Conservation (phyloP, 2,329 filamentous ascomycete genomes). For the Colletotrichum aenigma region DNA sequence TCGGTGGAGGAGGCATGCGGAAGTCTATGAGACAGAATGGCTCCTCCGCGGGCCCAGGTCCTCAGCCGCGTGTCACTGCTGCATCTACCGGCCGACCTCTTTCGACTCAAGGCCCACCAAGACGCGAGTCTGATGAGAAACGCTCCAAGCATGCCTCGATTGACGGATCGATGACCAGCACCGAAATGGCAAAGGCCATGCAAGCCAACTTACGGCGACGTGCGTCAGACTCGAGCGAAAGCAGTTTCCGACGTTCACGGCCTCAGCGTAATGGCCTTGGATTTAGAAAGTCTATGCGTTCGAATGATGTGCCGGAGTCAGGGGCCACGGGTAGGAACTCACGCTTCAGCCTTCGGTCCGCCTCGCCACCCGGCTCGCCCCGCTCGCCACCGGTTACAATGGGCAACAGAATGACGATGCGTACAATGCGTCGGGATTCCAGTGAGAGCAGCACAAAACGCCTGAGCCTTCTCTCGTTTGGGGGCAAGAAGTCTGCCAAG, state of each 20-base stretch:
- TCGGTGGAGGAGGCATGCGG: slow-evolving; percentile 28
- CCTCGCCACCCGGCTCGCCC: slow-evolving; percentile 68
- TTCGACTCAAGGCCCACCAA: slow-evolving; percentile 2
- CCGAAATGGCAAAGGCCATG: slow-evolving; percentile 17
- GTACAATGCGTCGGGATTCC: slow-evolving; percentile 44
- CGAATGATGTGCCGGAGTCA: slow-evolving; percentile 46
- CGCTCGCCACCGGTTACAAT: slow-evolving; percentile 43
- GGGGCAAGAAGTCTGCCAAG: slow-evolving; percentile 35
- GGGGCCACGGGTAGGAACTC: slow-evolving; percentile 3
- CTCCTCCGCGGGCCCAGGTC: background rate
- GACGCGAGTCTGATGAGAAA: background rate
- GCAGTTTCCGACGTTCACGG: slow-evolving; percentile 77
- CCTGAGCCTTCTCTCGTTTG: slow-evolving; percentile 48
- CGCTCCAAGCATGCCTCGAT: background rate
- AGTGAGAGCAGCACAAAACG: slow-evolving; percentile 38
- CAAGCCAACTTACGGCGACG: slow-evolving; percentile 51
- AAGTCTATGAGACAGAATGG: slow-evolving; percentile 27
- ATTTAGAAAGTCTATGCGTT: slow-evolving; percentile 79
- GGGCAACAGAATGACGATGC: slow-evolving; percentile 47
- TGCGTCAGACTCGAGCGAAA: slow-evolving; percentile 73
- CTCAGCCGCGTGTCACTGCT: background rate
- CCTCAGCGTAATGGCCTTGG: slow-evolving; percentile 53
- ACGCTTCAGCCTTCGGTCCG: slow-evolving; percentile 71
- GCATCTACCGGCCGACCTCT: background rate
- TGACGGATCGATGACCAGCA: slow-evolving; percentile 16